Percentiles rank a stretch among this genome's conserved stretches.
Evolutionary conservation across 2,329 filamentous ascomycete species (phyloP).

Genomic region (Sodiomyces alkalinus): DNA sequence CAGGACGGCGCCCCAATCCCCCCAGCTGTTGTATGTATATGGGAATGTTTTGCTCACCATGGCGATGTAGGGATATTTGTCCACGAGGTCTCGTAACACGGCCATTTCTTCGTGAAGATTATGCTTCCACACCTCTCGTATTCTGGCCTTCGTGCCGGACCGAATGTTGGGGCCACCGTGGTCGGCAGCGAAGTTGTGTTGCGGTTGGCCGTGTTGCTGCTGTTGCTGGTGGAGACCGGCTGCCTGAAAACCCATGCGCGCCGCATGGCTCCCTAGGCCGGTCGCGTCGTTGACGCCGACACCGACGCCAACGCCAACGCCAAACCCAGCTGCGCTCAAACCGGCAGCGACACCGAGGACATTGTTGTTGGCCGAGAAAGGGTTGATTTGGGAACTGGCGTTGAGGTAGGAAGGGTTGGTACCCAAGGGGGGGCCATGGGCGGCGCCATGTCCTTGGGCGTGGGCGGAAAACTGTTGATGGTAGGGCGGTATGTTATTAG

Average conservation of each 20-base stretch:
- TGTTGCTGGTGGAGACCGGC: slow-evolving; percentile 44
- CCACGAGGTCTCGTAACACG: slow-evolving; percentile 64
- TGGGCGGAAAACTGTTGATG: slow-evolving; percentile 38
- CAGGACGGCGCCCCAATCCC: neutral
- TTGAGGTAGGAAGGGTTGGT: slow-evolving; percentile 58
- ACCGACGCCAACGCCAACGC: slow-evolving; percentile 23
- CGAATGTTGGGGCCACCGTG: slow-evolving; percentile 21
- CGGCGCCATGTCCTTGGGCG: slow-evolving; percentile 29
- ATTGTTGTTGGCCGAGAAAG: slow-evolving; percentile 45
- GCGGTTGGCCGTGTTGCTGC: slow-evolving; percentile 36
- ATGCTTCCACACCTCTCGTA: slow-evolving; percentile 91
- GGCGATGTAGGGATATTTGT: slow-evolving; percentile 88
- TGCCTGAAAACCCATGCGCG: slow-evolving; percentile 74
- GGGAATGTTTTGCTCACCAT: slow-evolving; percentile 52
- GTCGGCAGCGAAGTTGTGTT: slow-evolving; percentile 9
- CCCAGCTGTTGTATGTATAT: no score
- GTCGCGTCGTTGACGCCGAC: slow-evolving; percentile 42
- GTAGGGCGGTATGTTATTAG: slow-evolving; percentile 25
- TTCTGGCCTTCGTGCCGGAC: slow-evolving; percentile 57
- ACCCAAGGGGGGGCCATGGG: slow-evolving; percentile 37
- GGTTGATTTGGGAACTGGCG: slow-evolving; percentile 51
- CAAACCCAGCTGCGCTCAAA: no score
- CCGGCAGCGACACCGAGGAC: slow-evolving; percentile 43
- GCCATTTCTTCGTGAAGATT: slow-evolving; percentile 89
- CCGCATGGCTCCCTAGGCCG: slow-evolving; percentile 73